phyloP scores from a whole-genome alignment of 2,329 filamentous ascomycete genomes.

The Dothideomycetes sp. region DNA sequence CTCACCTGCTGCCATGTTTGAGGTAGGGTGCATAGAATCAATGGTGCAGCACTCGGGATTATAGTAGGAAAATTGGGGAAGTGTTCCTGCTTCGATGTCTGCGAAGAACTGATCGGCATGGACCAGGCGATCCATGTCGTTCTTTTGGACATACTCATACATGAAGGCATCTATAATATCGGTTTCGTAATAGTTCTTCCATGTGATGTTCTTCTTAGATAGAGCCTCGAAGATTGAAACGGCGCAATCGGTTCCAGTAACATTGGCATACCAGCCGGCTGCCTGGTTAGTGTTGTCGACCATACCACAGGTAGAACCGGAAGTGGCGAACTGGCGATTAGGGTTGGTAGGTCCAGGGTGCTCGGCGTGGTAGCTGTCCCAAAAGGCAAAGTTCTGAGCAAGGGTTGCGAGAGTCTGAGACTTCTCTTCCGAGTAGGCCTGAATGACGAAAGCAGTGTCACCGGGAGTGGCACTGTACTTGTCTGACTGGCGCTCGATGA shows the following conservation, averaged over 20 bases:
- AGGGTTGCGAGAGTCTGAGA: constrained; percentile 23
- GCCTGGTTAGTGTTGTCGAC: constrained; percentile 23
- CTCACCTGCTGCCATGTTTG: constrained; percentile 27
- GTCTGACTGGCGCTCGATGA: constrained; percentile 28
- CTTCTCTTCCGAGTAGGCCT: constrained; percentile 26
- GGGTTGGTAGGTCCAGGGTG: constrained; percentile 30
- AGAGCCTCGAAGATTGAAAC: constrained; percentile 28
- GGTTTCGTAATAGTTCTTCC: constrained; percentile 33
- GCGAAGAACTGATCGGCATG: constrained; percentile 15
- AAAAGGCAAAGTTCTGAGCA: constrained; percentile 27
- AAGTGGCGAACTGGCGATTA: constrained; percentile 29
- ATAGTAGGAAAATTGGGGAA: constrained; percentile 17
- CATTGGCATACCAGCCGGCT: constrained; percentile 20
- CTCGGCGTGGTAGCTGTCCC: constrained; percentile 26
- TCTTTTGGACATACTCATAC: constrained; percentile 29
- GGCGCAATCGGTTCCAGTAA: constrained; percentile 23
- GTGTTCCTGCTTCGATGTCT: constrained; percentile 15
- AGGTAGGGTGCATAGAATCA: constrained; percentile 29
- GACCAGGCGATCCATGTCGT: constrained; percentile 22
- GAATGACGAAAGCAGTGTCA: constrained; percentile 26
- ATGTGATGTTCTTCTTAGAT: constrained; percentile 24
- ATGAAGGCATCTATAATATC: constrained; percentile 26
- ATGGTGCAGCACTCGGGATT: constrained; percentile 19
- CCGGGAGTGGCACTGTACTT: constrained; percentile 25
- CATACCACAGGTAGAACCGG: constrained; percentile 24